Percentiles rank a stretch among this genome's conserved stretches.
These are phyloP conservation scores for Aureobasidium musti DNA, from an alignment of 2,329 filamentous ascomycete genomes.

Conservation along the genomic window DNA sequence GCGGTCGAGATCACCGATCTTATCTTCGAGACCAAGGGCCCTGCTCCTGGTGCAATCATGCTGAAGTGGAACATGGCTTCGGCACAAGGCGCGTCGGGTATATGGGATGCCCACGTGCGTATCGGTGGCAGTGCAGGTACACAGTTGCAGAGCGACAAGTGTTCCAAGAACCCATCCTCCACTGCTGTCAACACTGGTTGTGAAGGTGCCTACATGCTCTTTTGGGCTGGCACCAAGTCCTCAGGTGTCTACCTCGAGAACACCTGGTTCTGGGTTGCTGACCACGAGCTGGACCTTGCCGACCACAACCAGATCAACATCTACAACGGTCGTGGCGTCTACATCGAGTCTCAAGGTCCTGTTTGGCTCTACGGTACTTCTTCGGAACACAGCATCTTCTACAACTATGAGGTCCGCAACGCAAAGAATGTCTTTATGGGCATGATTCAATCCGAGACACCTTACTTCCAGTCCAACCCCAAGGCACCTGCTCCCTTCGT, in stretches of 20 bases:
- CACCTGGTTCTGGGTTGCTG: slow-evolving; percentile 87
- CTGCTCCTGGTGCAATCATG: slow-evolving; percentile 83
- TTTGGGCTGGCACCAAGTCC: slow-evolving; percentile 57
- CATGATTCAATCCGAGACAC: slow-evolving; percentile 68
- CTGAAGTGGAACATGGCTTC: slow-evolving; percentile 87
- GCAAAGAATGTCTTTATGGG: slow-evolving; percentile 65
- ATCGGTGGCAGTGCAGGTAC: slow-evolving; percentile 86
- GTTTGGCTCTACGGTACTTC: slow-evolving; percentile 73
- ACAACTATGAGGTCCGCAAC: slow-evolving; percentile 67
- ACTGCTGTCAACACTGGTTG: slow-evolving; percentile 67
- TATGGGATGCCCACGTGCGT: slow-evolving; percentile 97
- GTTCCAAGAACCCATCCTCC: slow-evolving; percentile 71
- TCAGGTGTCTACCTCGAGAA: slow-evolving; percentile 79
- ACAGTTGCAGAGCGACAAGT: slow-evolving; percentile 76
- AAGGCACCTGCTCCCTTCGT: slow-evolving; percentile 60
- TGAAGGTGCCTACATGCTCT: slow-evolving; percentile 68
- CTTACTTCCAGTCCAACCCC: slow-evolving; percentile 70
- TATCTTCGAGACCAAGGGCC: slow-evolving; percentile 79
- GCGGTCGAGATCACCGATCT: slow-evolving; percentile 85
- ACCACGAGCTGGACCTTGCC: slow-evolving; percentile 93
- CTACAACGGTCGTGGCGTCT: slow-evolving; percentile 82
- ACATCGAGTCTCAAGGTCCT: slow-evolving; percentile 72
- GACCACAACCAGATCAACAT: slow-evolving; percentile 86
- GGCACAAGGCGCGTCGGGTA: slow-evolving; percentile 68
- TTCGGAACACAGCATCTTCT: slow-evolving; percentile 67